Evolutionary conservation across 1,284 basidiomycete genomes (phyloP).

Genomic region (Omphalotus olearius): DNA sequence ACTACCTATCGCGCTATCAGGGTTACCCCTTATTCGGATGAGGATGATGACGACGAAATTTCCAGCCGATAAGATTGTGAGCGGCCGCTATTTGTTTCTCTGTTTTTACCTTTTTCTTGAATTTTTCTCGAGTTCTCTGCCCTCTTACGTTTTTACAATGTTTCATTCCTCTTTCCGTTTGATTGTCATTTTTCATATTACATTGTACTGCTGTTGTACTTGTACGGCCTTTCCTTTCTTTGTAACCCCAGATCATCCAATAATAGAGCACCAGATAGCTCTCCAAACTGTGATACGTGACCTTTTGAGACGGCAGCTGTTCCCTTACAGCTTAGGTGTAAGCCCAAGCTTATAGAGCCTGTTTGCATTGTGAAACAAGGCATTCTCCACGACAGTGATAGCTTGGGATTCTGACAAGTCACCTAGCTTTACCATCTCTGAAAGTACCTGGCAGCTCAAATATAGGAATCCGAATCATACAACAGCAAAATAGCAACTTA

Average conservation of each 20-base stretch:
- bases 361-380: slow-evolving; percentile 59
- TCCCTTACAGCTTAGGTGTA: slow-evolving; percentile 18
- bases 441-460: slow-evolving; percentile 39
- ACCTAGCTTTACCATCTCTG: slow-evolving; percentile 35
- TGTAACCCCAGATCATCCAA: no score
- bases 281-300: no score
- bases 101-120: no score
- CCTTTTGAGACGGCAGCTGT: no score
- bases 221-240: no score
- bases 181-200: no score
- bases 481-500: slow-evolving; percentile 22
- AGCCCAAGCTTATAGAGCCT: slow-evolving; percentile 50
- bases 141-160: no score
- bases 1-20: slow-evolving; percentile 5
- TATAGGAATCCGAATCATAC: background rate
- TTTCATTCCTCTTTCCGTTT: no score
- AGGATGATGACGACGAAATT: slow-evolving; percentile 4
- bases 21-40: slow-evolving; percentile 8
- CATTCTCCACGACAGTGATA: slow-evolving; percentile 41
- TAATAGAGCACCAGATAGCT: no score
- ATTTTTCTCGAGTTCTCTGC: no score
- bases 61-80: background rate
- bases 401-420: slow-evolving; percentile 50
- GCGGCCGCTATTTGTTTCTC: no score
- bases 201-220: no score